phyloP scores from a whole-genome alignment of 768 basidiomycete genomes.

The Tulasnella sp. region DNA sequence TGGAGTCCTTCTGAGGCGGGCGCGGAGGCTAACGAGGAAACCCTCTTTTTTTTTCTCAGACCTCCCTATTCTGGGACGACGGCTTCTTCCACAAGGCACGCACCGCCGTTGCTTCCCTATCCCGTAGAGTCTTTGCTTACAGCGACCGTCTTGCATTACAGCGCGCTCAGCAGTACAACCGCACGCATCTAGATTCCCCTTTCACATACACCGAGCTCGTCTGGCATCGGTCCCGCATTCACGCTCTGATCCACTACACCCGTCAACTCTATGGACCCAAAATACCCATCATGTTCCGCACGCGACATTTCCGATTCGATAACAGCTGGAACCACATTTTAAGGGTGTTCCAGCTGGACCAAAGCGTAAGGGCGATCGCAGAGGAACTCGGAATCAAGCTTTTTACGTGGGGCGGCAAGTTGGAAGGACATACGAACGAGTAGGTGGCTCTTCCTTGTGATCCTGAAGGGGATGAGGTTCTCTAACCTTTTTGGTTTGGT shows the following conservation, averaged over 20 bases:
- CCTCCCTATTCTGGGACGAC: conserved; percentile 17
- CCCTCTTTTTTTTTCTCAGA: background rate
- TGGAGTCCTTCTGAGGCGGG: background rate
- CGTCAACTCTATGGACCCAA: conserved; percentile 10
- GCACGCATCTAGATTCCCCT: background rate
- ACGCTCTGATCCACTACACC: conserved; percentile 10
- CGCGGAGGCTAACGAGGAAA: background rate
- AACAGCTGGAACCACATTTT: conserved; percentile 16
- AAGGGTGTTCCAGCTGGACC: conserved; percentile 8
- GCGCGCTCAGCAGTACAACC: background rate
- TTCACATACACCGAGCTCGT: conserved; percentile 14
- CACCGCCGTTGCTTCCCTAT: background rate
- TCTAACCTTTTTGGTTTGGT: background rate
- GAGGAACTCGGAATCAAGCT: conserved; percentile 19
- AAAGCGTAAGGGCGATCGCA: conserved; percentile 12
- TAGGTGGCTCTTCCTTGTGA: background rate
- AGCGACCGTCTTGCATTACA: background rate
- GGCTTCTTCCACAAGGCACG: background rate
- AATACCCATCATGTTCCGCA: conserved; percentile 21
- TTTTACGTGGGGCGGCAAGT: conserved; percentile 16
- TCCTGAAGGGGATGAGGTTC: background rate
- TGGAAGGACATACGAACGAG: conserved; percentile 15
- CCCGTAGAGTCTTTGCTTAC: background rate
- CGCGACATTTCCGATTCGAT: conserved; percentile 14
- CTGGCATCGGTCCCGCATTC: conserved; percentile 20